Evolutionary conservation across 495 filamentous ascomycete species (phyloP).

Genomic region (Rusavskia elegans): DNA sequence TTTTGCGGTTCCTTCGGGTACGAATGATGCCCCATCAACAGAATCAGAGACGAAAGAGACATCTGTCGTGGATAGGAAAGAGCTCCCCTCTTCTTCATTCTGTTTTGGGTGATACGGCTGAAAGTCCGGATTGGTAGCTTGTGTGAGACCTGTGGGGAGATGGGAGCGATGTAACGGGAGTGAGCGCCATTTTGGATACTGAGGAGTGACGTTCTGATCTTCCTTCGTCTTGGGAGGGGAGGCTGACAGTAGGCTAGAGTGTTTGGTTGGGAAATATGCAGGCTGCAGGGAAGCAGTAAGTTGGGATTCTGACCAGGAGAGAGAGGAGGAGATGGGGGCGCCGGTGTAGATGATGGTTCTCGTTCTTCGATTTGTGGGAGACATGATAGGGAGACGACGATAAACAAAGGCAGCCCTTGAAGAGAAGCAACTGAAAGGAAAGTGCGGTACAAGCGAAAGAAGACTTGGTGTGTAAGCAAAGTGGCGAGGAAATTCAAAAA

Average conservation of each 20-base stretch:
- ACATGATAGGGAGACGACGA: too few species aligned
- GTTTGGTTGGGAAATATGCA: neutral
- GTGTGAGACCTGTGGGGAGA: conserved; percentile 12
- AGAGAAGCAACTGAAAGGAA: too few species aligned
- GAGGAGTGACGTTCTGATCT: conserved; percentile 28
- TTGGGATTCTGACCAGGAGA: conserved; percentile 9
- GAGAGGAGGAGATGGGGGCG: conserved; percentile 8
- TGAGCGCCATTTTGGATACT: conserved; percentile 27
- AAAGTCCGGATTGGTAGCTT: neutral
- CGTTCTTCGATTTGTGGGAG: too few species aligned
- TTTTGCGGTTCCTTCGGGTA: neutral
- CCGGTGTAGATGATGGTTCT: conserved; percentile 10
- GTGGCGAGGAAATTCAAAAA: too few species aligned
- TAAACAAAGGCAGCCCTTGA: too few species aligned
- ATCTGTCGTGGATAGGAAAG: conserved; percentile 6
- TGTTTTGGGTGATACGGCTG: neutral
- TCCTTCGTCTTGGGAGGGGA: conserved; percentile 15
- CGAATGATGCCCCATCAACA: neutral
- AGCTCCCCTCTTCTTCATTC: neutral
- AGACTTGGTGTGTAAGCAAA: too few species aligned
- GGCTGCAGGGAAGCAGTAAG: conserved; percentile 2
- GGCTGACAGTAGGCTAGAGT: conserved; percentile 1
- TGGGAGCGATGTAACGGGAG: conserved; percentile 7
- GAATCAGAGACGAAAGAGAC: conserved; percentile 1
- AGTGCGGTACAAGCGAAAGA: too few species aligned